Percentiles rank a stretch among this genome's conserved stretches.
phyloP scores from a whole-genome alignment of 257 asterid genomes.

The Penstemon newberryi region DNA sequence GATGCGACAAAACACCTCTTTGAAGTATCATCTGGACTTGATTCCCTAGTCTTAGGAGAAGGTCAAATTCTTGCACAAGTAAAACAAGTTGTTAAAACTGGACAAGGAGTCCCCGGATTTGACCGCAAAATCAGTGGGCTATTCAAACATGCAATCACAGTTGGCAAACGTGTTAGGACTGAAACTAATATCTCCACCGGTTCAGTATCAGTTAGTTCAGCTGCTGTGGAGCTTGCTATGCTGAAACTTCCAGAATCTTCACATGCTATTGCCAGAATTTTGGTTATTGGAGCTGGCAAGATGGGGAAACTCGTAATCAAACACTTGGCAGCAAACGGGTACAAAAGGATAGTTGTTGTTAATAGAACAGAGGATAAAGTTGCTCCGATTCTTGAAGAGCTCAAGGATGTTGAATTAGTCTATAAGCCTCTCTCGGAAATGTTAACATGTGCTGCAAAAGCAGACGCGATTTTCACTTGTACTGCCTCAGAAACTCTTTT shows the following conservation, averaged over 20 bases:
- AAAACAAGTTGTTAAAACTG: conserved; percentile 77
- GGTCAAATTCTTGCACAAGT: conserved; percentile 97
- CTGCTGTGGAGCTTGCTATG: conserved; percentile 92
- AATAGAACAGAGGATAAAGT: conserved; percentile 83
- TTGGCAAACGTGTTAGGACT: conserved; percentile 88
- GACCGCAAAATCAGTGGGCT: conserved; percentile 75
- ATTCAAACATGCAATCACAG: conserved; percentile 79
- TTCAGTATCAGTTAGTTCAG: conserved; percentile 92
- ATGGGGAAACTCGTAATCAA: conserved; percentile 93
- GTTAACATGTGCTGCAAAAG: conserved; percentile 63
- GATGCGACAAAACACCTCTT: conserved; percentile 81
- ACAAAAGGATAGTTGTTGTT: conserved; percentile 65
- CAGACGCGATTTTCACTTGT: conserved; percentile 85
- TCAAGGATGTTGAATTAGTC: conserved; percentile 61
- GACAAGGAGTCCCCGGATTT: conserved; percentile 81
- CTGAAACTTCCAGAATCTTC: conserved; percentile 68
- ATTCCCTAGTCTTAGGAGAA: conserved; percentile 91
- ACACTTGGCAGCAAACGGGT: conserved; percentile 86
- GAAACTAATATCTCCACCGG: conserved; percentile 84
- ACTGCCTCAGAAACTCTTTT: conserved; percentile 68
- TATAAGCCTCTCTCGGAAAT: conserved; percentile 60
- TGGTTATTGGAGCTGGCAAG: conserved; percentile 94
- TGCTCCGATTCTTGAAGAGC: conserved; percentile 54
- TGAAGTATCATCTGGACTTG: conserved; percentile 90
- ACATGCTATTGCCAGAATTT: conserved; percentile 50